Percentiles rank a stretch among this genome's conserved stretches.
These are phyloP conservation scores for Globisporangium uncinulatum DNA, from an alignment of 352 stramenopile species.

Conservation along the genomic window DNA sequence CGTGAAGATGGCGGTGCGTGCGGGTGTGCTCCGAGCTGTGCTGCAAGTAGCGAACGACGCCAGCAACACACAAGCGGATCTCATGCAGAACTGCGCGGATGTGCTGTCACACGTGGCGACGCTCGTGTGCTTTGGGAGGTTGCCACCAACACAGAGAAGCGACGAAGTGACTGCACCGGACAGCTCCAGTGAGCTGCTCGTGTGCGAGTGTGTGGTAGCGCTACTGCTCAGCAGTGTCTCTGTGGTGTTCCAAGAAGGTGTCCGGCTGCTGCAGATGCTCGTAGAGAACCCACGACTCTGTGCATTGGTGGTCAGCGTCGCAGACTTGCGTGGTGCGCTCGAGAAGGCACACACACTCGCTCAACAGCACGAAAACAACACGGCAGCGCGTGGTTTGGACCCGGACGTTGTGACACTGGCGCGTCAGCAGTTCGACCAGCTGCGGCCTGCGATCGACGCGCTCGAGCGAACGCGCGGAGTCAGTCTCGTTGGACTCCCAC, in stretches of 20 bases:
- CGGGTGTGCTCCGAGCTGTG: constrained; percentile 32
- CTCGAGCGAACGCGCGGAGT: constrained; percentile 35
- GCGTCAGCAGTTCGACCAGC: constrained; percentile 26
- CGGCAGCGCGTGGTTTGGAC: constrained; percentile 19
- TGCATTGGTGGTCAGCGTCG: constrained; percentile 19
- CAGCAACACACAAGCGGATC: constrained; percentile 5
- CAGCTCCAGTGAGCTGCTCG: constrained; percentile 4
- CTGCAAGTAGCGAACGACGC: constrained; percentile 41
- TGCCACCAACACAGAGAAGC: not conserved
- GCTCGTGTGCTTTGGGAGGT: constrained; percentile 9
- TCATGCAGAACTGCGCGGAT: constrained; percentile 9
- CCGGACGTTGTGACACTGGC: constrained; percentile 39
- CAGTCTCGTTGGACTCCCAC: constrained; percentile 47
- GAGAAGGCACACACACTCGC: constrained; percentile 39
- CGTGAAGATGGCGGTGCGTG: constrained; percentile 36
- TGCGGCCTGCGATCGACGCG: constrained; percentile 45
- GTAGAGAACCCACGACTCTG: constrained; percentile 28
- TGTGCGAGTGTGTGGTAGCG: constrained; percentile 44
- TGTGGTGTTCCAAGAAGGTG: constrained; percentile 43
- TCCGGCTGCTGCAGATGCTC: constrained; percentile 59
- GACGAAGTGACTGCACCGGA: no score
- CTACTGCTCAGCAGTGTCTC: constrained; percentile 53
- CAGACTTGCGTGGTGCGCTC: constrained; percentile 55
- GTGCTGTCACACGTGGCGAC: constrained; percentile 9
- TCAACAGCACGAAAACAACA: constrained; percentile 25